phyloP scores from a whole-genome alignment of 768 basidiomycete genomes.

The Leccinum aurantiacum region DNA sequence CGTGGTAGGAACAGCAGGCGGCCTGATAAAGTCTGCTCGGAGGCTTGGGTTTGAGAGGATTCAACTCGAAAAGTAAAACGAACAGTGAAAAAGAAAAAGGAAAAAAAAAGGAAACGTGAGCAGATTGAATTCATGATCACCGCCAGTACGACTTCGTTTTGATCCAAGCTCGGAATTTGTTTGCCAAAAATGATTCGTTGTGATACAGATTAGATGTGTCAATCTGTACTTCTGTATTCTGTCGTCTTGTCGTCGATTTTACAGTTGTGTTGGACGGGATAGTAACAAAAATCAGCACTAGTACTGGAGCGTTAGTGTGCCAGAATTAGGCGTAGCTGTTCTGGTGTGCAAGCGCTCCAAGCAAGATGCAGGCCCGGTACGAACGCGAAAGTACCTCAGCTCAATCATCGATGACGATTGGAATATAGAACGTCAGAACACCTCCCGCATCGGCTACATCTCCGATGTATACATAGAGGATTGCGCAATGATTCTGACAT shows the following conservation, averaged over 20 bases:
- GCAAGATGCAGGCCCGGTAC: neutral
- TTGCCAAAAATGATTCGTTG: conserved; percentile 3
- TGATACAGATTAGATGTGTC: conserved; percentile 9
- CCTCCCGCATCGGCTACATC: conserved; percentile 77
- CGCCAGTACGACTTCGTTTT: neutral
- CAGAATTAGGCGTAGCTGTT: neutral
- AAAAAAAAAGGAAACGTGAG: neutral
- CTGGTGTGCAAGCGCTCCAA: neutral
- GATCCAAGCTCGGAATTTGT: conserved; percentile 10
- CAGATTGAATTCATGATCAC: neutral
- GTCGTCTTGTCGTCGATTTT: neutral
- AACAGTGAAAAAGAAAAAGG: neutral
- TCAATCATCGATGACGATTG: conserved; percentile 66
- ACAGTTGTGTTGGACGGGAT: neutral
- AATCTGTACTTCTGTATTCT: conserved; percentile 1
- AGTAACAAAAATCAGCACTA: neutral
- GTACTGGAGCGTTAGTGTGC: too few species aligned
- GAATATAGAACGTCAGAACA: conserved; percentile 86
- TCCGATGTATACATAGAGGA: conserved; percentile 88
- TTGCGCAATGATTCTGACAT: conserved; percentile 80
- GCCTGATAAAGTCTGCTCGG: conserved; percentile 72
- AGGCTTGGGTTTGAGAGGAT: conserved; percentile 43
- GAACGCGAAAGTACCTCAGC: conserved; percentile 10
- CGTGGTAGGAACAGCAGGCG: conserved; percentile 75
- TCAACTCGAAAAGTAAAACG: neutral